Base-by-base conservation (phyloP, 441 rosid genomes). In the Adansonia grandidieri region DNA sequence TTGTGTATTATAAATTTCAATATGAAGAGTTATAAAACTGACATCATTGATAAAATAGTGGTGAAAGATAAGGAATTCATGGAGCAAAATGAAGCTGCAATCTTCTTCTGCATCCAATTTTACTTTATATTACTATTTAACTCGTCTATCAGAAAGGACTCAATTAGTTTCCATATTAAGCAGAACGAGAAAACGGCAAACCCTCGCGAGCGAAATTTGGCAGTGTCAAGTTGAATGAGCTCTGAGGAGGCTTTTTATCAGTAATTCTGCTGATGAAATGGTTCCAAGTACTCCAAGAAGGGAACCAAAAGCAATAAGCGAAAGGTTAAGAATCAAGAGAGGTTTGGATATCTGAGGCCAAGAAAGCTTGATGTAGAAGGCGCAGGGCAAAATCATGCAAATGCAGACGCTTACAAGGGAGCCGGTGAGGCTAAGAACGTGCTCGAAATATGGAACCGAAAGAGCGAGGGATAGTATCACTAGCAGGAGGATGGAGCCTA, bases 391-490 rank as follows among this genome's bases (percentile, higher is more conserved):
- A 47, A 87, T 82, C 6, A 89, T 50, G 80, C 90, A 81, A 58
- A 93, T 90, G 2, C 79, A 64, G 61, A 86, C 53, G 64, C 94
- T 87, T 44, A 89, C 92, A 11, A 91, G 85, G 17, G 96, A 93
- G 9, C 93, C 97, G 0, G 91, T 86, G 45, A 93, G 92, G 81
- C 92, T 84, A n/a, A 93, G 89, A 17, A 93, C 92, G n/a, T 89
- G 85, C 82, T 90, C 89, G 47, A 93, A 93, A 71, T 82, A 91
- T 1, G 93, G 97, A 19, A 90, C 86, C 0, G 84, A 79, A 22
- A 90, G 91, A 3, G 93, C 96, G 14, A 90, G 80, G 1, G 79
- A 82, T 48, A 91, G 80, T 8, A 93, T 89, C 11, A 86, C 14
- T 14, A 91, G 71, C 5, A 90, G 87, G 44, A 90, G 73, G 63